These are phyloP conservation scores for Chaetomium fimeti DNA, from an alignment of 495 filamentous ascomycete genomes.

Conservation along the genomic window DNA sequence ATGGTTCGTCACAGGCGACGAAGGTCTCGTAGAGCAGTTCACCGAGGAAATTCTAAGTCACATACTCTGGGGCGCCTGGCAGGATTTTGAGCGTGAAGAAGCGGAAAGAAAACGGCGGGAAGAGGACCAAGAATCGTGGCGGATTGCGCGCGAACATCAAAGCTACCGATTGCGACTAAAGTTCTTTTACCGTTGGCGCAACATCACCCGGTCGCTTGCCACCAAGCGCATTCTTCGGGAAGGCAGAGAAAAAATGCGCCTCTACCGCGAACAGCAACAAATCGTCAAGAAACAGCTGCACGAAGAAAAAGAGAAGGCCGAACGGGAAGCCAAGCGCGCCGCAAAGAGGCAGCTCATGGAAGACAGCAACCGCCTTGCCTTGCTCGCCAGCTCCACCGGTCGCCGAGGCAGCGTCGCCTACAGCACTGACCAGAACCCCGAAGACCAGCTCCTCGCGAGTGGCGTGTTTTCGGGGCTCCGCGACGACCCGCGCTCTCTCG, in stretches of 20 bases:
- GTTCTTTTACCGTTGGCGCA: constrained; percentile 51
- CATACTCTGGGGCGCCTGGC: constrained; percentile 36
- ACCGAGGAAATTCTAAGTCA: constrained; percentile 38
- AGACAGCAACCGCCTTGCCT: constrained; percentile 24
- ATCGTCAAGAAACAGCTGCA: constrained; percentile 32
- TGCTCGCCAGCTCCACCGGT: constrained; percentile 19
- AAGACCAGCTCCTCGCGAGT: constrained; percentile 46
- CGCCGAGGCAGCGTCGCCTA: constrained; percentile 21
- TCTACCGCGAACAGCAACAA: constrained; percentile 31
- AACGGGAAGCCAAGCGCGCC: constrained; percentile 27
- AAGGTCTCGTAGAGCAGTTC: constrained; percentile 45
- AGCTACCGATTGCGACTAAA: constrained; percentile 45
- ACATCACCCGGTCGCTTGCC: constrained; percentile 35
- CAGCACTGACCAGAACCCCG: constrained; percentile 24
- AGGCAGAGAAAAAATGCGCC: constrained; percentile 34
- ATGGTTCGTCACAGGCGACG: constrained; percentile 49
- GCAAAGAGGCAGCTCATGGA: constrained; percentile 29
- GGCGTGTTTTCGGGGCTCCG: constrained; percentile 43
- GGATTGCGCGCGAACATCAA: constrained; percentile 42
- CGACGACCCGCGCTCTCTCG: constrained; percentile 37
- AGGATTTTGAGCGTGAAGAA: constrained; percentile 39
- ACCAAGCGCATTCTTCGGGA: constrained; percentile 39
- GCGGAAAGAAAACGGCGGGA: constrained; percentile 39
- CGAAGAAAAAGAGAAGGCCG: constrained; percentile 37
- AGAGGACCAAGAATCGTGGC: constrained; percentile 42